These are phyloP conservation scores for Dendryphion nanum DNA, from an alignment of 2,329 filamentous ascomycete genomes.

Conservation along the genomic window DNA sequence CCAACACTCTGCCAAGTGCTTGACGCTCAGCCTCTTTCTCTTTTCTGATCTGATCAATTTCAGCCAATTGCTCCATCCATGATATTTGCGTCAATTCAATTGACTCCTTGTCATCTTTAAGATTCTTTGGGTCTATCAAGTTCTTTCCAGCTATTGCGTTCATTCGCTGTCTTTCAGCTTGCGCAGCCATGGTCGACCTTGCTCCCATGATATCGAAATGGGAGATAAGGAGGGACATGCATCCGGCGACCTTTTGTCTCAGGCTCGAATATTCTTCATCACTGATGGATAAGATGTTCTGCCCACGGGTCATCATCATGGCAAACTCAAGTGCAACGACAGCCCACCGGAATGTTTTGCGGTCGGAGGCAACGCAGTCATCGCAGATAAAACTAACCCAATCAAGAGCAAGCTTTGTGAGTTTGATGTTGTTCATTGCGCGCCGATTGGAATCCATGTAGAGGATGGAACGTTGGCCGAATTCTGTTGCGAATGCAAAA, in stretches of 20 bases:
- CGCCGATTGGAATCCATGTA: constrained; percentile 95
- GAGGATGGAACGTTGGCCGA: constrained; percentile 88
- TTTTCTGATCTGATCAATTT: constrained; percentile 75
- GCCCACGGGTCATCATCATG: constrained; percentile 93
- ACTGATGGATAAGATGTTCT: constrained; percentile 86
- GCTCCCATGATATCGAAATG: constrained; percentile 99
- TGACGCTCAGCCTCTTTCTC: constrained; percentile 82
- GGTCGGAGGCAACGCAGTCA: constrained; percentile 89
- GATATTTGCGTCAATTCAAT: constrained; percentile 70
- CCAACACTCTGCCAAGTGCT: constrained; percentile 83
- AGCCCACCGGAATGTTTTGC: constrained; percentile 96
- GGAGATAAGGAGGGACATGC: constrained; percentile 95
- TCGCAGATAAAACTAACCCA: constrained; percentile 99
- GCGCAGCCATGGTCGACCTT: constrained; percentile 85
- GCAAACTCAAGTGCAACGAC: constrained; percentile 93
- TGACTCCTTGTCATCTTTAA: constrained; percentile 82
- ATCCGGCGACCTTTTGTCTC: constrained; percentile 86
- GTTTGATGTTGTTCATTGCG: constrained; percentile 94
- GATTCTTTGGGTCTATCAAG: constrained; percentile 71
- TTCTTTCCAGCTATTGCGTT: constrained; percentile 77
- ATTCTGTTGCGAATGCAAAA: constrained; percentile 98
- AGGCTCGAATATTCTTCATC: constrained; percentile 83
- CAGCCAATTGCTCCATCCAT: constrained; percentile 69
- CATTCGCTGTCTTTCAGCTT: constrained; percentile 85
- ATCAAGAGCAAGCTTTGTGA: constrained; percentile 88